Conservation (phyloP, 495 filamentous ascomycete genomes). For the Penicillium cinerascens region DNA sequence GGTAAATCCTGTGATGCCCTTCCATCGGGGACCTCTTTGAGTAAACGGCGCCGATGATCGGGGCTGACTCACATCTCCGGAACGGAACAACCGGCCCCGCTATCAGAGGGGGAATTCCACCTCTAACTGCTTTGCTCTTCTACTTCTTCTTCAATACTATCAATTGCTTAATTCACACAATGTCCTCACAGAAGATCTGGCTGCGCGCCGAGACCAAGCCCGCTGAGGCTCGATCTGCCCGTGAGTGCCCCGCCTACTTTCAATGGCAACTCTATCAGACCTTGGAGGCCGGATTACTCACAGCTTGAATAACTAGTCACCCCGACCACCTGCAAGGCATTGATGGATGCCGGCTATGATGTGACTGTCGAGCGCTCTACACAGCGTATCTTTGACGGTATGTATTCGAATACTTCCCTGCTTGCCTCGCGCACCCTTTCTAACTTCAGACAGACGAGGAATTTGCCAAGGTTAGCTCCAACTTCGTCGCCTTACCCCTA, state of each 20-base stretch:
- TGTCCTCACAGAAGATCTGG: conserved; percentile 48
- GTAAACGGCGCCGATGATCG: conserved; percentile 13
- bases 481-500: neutral
- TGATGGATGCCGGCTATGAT: conserved; percentile 79
- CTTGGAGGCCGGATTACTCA: conserved; percentile 7
- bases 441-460: conserved; percentile 40
- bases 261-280: conserved; percentile 4
- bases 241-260: conserved; percentile 27
- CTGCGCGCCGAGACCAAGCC: conserved; percentile 50
- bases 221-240: conserved; percentile 46
- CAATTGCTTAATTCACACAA: conserved; percentile 17
- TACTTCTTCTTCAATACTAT: conserved; percentile 4
- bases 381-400: conserved; percentile 80
- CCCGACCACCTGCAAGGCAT: conserved; percentile 68
- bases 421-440: neutral
- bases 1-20: neutral
- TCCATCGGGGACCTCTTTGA: neutral
- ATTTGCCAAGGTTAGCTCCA: conserved; percentile 44
- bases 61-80: conserved; percentile 36
- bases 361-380: conserved; percentile 79
- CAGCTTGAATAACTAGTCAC: conserved; percentile 41
- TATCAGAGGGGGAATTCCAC: conserved; percentile 30
- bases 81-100: conserved; percentile 40
- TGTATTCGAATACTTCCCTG: conserved; percentile 3
- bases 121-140: conserved; percentile 1